Conservation (phyloP, 2,329 filamentous ascomycete genomes). For the Zymoseptoria pseudotritici region DNA sequence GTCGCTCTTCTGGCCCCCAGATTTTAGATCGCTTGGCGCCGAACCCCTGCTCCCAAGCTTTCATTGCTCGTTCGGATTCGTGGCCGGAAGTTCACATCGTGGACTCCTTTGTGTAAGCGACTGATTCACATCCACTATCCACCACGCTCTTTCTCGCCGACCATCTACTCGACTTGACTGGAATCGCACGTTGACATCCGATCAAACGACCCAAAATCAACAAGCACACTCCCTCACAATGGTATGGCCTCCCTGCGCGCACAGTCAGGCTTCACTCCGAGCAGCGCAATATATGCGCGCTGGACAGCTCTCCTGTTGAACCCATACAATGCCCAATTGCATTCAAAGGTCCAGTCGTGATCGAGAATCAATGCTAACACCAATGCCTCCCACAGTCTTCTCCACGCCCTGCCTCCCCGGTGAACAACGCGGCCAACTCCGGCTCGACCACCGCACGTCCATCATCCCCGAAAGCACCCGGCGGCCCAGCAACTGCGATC, state of each 20-base stretch:
- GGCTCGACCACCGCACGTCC: slow-evolving; percentile 68
- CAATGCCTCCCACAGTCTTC: slow-evolving; percentile 23
- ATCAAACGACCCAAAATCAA: background rate
- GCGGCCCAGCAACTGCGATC: slow-evolving; percentile 91
- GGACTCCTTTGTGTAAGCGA: background rate
- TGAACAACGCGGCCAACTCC: slow-evolving; percentile 50
- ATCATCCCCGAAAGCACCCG: slow-evolving; percentile 80
- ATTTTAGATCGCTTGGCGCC: background rate
- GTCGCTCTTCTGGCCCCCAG: background rate
- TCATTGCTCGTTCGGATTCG: background rate
- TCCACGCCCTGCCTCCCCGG: slow-evolving; percentile 29
- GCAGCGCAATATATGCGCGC: background rate
- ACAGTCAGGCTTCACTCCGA: background rate
- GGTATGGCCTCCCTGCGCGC: background rate
- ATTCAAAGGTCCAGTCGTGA: too few relatives aligned
- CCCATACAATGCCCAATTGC: background rate
- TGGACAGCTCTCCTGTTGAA: background rate
- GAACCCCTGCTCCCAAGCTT: background rate
- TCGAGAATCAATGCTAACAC: background rate
- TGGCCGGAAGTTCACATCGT: background rate
- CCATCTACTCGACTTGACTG: background rate
- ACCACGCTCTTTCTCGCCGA: background rate
- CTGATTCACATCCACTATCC: background rate
- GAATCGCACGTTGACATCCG: background rate
- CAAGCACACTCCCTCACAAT: background rate